These are phyloP conservation scores for Eremothecium cymbalariae DNA, from an alignment of 1,139 yeast species.

Conservation along the genomic window DNA sequence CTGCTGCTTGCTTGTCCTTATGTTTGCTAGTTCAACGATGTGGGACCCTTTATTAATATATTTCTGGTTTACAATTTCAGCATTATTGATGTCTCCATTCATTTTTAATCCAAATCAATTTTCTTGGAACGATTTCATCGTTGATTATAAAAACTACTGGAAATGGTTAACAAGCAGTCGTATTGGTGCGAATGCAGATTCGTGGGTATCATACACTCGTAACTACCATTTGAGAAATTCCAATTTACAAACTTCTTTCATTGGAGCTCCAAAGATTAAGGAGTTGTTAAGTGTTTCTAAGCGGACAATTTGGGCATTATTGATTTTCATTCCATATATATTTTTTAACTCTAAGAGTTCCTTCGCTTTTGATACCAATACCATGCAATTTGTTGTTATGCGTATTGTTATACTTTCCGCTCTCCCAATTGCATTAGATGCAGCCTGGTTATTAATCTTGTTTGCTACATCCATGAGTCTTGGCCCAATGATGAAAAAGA, in stretches of 20 bases:
- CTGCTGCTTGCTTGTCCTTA: conserved; percentile 49
- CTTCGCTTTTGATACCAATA: conserved; percentile 29
- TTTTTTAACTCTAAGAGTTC: conserved; percentile 53
- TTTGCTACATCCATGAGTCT: conserved; percentile 38
- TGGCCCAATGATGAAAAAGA: conserved; percentile 41
- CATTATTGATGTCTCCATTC: conserved; percentile 62
- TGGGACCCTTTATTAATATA: conserved; percentile 68
- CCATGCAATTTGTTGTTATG: conserved; percentile 5
- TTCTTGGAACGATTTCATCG: conserved; percentile 66
- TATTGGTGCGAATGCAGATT: conserved; percentile 1
- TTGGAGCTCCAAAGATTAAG: conserved; percentile 21
- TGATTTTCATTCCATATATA: conserved; percentile 54
- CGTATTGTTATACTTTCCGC: not conserved
- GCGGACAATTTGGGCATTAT: conserved; percentile 48
- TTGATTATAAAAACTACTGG: conserved; percentile 62
- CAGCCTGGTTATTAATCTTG: conserved; percentile 34
- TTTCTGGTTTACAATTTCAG: conserved; percentile 64
- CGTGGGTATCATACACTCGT: conserved; percentile 5
- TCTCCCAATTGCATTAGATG: conserved; percentile 43
- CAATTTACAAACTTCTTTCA: not conserved
- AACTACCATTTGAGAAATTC: conserved; percentile 2
- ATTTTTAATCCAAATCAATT: conserved; percentile 69
- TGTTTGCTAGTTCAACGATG: conserved; percentile 59
- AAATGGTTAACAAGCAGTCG: conserved; percentile 41
- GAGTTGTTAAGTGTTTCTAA: conserved; percentile 54